phyloP scores from a whole-genome alignment of 116 monocot species.

The Cymodocea nodosa region DNA sequence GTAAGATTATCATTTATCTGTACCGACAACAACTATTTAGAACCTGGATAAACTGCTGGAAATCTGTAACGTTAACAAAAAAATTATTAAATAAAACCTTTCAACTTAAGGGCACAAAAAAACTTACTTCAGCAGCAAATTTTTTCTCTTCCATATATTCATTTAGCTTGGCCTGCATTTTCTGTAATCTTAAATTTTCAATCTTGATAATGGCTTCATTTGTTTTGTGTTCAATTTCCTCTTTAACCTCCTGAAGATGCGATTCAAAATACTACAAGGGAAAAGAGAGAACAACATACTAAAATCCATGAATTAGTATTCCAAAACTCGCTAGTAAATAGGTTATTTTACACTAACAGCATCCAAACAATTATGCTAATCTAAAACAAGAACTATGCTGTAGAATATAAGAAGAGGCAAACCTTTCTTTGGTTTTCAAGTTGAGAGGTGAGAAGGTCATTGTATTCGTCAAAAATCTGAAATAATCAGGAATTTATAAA shows the following conservation, averaged over 20 bases:
- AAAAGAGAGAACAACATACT: not conserved
- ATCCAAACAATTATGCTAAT: not conserved
- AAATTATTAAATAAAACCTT: not conserved
- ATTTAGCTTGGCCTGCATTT: conserved; percentile 51
- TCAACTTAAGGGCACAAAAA: not conserved
- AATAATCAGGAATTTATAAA: conserved; percentile 9
- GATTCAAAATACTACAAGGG: conserved; percentile 65
- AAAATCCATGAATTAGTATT: not conserved
- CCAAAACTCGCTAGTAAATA: not conserved
- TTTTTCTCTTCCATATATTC: conserved; percentile 51
- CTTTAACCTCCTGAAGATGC: conserved; percentile 45
- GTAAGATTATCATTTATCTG: conserved; percentile 80
- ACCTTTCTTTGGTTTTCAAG: conserved; percentile 88
- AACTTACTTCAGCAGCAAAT: conserved; percentile 67
- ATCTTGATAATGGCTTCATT: conserved; percentile 53
- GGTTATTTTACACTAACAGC: not conserved
- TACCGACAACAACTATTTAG: not conserved
- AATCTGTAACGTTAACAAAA: not conserved
- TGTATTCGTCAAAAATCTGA: conserved; percentile 82
- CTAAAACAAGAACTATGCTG: not conserved
- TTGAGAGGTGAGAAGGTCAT: conserved; percentile 74
- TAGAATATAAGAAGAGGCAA: conserved; percentile 13
- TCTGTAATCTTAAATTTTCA: conserved; percentile 43
- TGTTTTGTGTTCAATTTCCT: conserved; percentile 56
- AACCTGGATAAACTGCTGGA: not conserved